phyloP scores from a whole-genome alignment of 2,329 filamentous ascomycete species.

The Leptosphaerulina australis region DNA sequence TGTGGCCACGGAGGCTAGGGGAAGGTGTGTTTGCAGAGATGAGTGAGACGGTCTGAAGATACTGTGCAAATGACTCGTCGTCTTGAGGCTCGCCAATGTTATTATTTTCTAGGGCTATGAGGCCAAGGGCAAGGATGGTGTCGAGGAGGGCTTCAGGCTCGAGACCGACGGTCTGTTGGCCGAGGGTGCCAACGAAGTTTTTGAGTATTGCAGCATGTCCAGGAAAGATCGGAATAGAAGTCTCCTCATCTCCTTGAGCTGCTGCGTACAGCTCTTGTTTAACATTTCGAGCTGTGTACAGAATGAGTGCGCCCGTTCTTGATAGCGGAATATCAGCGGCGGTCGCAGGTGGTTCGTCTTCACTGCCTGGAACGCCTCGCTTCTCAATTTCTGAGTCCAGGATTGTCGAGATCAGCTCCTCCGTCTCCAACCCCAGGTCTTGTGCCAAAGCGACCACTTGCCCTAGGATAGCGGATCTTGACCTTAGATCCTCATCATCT shows the following conservation, averaged over 20 bases:
- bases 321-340: constrained; percentile 63
- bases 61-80: constrained; percentile 60
- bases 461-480: constrained; percentile 70
- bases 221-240: constrained; percentile 58
- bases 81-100: constrained; percentile 54
- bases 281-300: constrained; percentile 60
- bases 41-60: constrained; percentile 57
- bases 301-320: constrained; percentile 60
- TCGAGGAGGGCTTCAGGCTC: constrained; percentile 61
- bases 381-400: constrained; percentile 49
- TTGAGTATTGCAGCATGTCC: constrained; percentile 58
- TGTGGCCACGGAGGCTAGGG: constrained; percentile 55
- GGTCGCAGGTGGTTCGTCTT: constrained; percentile 61
- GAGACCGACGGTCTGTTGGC: constrained; percentile 44
- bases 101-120: constrained; percentile 56
- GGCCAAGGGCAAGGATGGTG: constrained; percentile 58
- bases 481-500: constrained; percentile 65
- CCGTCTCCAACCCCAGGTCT: constrained; percentile 58
- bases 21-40: constrained; percentile 57
- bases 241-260: constrained; percentile 42
- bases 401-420: constrained; percentile 56
- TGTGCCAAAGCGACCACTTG: constrained; percentile 72
- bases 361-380: constrained; percentile 53
- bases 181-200: constrained; percentile 56
- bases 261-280: constrained; percentile 57